A percentile compares a stretch with the other conserved stretches of the same genome.
These are phyloP conservation scores for Trametes cingulata DNA, from an alignment of 768 basidiomycete species.

Conservation along the genomic window DNA sequence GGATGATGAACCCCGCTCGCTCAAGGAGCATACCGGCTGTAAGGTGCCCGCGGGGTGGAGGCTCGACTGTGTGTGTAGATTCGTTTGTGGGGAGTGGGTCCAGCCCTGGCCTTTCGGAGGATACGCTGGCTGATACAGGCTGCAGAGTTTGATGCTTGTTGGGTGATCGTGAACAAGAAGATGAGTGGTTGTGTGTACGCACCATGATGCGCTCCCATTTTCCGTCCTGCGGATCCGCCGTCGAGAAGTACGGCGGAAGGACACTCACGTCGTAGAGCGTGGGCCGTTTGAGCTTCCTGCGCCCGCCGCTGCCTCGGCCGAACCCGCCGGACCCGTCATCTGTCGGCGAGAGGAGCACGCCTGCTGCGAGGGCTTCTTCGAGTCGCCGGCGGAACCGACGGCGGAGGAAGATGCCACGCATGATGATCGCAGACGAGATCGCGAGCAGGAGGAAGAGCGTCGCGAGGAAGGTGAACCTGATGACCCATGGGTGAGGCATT, in stretches of 20 bases:
- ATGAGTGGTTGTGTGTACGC: conserved; percentile 21
- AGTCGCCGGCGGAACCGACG: conserved; percentile 56
- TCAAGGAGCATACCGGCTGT: conserved; percentile 5
- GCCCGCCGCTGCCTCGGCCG: conserved; percentile 36
- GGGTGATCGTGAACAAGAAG: neutral
- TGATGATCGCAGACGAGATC: conserved; percentile 62
- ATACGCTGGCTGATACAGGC: conserved; percentile 20
- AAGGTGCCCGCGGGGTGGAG: neutral
- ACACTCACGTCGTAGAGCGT: conserved; percentile 51
- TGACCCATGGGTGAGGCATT: neutral
- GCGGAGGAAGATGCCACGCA: conserved; percentile 62
- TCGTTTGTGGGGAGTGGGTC: neutral
- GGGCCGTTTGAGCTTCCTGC: conserved; percentile 46
- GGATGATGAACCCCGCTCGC: conserved; percentile 5
- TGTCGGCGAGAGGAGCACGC: conserved; percentile 44
- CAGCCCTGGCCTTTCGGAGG: conserved; percentile 14
- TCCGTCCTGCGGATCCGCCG: conserved; percentile 30
- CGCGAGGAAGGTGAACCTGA: conserved; percentile 70
- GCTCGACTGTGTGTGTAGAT: neutral
- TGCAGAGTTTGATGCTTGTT: neutral
- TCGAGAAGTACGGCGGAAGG: conserved; percentile 20
- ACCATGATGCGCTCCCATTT: conserved; percentile 55
- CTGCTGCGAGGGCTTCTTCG: conserved; percentile 54
- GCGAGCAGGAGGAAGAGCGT: conserved; percentile 68
- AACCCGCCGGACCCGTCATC: conserved; percentile 13